Evolutionary conservation across 2,329 filamentous ascomycete species (phyloP), one percentile per base, ranked within the genome.

Genomic region (Chalaropsis thielavioides): DNA sequence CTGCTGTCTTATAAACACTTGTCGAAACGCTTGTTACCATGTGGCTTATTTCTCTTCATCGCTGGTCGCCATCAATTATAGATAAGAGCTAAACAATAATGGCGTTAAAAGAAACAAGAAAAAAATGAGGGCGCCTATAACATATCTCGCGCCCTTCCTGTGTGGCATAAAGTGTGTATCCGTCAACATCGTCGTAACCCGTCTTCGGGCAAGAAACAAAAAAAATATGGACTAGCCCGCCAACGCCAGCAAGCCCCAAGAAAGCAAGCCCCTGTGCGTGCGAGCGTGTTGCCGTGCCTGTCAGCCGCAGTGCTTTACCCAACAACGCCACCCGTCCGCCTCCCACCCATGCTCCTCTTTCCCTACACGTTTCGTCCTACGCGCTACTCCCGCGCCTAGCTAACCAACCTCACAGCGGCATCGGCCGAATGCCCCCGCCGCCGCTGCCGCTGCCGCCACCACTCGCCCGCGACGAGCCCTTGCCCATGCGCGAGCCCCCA

Each of bases 391-490:
- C n/a, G n/a, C n/a, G n/a, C n/a, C n/a, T n/a, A n/a, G n/a, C n/a
- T n/a, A n/a, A n/a, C n/a, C n/a, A n/a, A 4, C 54, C 40, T 61
- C 63, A 67, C 44, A 67, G 59, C 11, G 66, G 66, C 66, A 67
- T 67, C 31, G 63, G 40, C 63, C 31, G 43, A 46, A 67, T 67
- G 13, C 63, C 62, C 38, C 61, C 56, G 19, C 65, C 58, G 22
- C 66, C 63, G 2, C 54, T 56, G 35, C 54, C 61, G 3, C 31
- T 49, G 6, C 46, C 40, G 17, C 41, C 58, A n/a, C 63, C 43
- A 15, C 31, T 2, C 27, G 77, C 35, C 66, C 24, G 17, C 56
- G 43, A 17, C 27, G 44, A 22, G 24, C 43, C 44, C 24, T 19
- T 58, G 13, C 35, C 31, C 24, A 13, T 38, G 27, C 54, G 54